Conservation (phyloP, 1,139 yeast species). For the Blastobotrys elegans region DNA sequence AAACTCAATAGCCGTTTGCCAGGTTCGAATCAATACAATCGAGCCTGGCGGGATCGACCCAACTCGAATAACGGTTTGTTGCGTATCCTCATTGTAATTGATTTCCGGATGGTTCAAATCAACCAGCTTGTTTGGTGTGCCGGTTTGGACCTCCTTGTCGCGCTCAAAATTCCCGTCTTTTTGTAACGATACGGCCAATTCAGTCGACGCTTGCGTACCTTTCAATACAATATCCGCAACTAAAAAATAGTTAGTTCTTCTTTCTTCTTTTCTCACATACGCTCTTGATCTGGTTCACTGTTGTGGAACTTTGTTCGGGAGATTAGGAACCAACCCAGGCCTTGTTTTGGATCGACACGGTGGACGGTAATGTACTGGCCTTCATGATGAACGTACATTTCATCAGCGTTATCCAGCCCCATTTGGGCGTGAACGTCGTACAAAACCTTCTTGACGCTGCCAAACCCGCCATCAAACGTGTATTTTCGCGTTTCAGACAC, state of each 20-base stretch:
- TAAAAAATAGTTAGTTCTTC: conserved; percentile 39
- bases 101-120: conserved; percentile 50
- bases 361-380: conserved; percentile 91
- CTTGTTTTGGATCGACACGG: conserved; percentile 75
- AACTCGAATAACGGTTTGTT: conserved; percentile 46
- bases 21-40: conserved; percentile 75
- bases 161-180: conserved; percentile 46
- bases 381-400: conserved; percentile 91
- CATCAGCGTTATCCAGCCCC: conserved; percentile 68
- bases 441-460: conserved; percentile 58
- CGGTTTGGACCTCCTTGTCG: conserved; percentile 36
- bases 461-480: conserved; percentile 63
- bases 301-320: conserved; percentile 74
- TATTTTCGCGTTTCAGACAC: conserved; percentile 74
- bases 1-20: conserved; percentile 50
- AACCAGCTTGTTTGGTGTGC: conserved; percentile 61
- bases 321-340: conserved; percentile 82
- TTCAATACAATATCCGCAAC: conserved; percentile 57
- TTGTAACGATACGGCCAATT: conserved; percentile 55
- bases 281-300: conserved; percentile 30
- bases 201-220: conserved; percentile 60
- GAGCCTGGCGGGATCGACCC: conserved; percentile 84
- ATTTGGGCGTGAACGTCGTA: conserved; percentile 59
- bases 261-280: conserved; percentile 19
- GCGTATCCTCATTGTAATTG: conserved; percentile 38